Base-by-base conservation (phyloP, 805 yeast species). In the Barnettozyma sp. region DNA sequence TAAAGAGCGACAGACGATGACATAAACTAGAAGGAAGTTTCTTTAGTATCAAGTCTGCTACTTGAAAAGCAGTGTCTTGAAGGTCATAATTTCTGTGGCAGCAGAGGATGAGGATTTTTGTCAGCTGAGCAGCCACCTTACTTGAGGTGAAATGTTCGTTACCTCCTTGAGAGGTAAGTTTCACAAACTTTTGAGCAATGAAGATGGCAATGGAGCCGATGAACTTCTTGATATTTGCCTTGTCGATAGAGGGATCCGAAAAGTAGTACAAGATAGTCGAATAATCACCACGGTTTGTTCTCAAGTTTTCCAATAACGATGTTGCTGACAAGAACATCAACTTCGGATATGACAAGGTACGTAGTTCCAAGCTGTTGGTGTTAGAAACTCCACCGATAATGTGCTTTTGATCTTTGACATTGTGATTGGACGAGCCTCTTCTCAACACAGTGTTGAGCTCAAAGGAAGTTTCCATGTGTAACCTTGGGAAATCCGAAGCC, bases 391-490 rank as follows among this genome's bases (percentile, higher is more conserved):
- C 55, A 21, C 62, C 41, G 35, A 82, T 62, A 17, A 72, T 69
- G 35, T 71, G 78, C 38, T 76, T 77, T 55, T 87, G 95, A 41
- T 78, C 75, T 55, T 77, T 82, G 32, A 82, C 77, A 41, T 83
- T 83, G 39, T 76, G 78, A 49, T 82, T 82, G 2, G 95, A 83
- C 0, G 95, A 79, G 11, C 95, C 95, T 42, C 97, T 71, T 53
- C 94, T 74, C 35, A 92, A 67, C 20, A 92, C 86, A 1, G 95
- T 81, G 54, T 92, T 92, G 65, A 92, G 70, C 50, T 92, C 97
- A 43, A 92, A 68, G 3, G 95, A 85, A 14, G 94, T 85, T 55
- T 92, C 98, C 10, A 90, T 80, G 51, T 87, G 78, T 52, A 81
- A 78, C 60, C 87, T 76, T 4, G 88, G 78, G 13, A 70, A 63